A percentile compares a stretch with the other conserved stretches of the same genome.
These are phyloP conservation scores for Halteria grandinella DNA, from an alignment of 73 alveolate species.

Conservation along the genomic window DNA sequence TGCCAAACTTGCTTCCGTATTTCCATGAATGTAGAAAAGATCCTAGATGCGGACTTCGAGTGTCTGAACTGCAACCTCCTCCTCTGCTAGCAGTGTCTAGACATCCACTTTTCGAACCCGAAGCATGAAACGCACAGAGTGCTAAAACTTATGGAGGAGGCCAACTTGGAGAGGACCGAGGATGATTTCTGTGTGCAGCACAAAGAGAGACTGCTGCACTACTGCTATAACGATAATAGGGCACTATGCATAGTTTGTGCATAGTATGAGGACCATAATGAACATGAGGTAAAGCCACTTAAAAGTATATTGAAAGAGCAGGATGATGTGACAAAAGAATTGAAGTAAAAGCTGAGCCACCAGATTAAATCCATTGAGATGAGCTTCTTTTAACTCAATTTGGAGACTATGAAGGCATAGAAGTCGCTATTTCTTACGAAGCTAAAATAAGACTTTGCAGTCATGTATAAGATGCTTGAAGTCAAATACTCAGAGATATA, in stretches of 20 bases:
- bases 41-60: slow-evolving; percentile 59
- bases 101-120: slow-evolving; percentile 54
- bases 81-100: slow-evolving; percentile 66
- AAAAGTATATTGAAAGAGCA: not conserved
- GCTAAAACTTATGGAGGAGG: slow-evolving; percentile 16
- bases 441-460: slow-evolving; percentile 34
- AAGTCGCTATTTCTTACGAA: slow-evolving; percentile 9
- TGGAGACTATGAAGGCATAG: slow-evolving; percentile 3
- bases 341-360: not conserved
- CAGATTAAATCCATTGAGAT: not conserved
- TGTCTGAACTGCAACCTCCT: slow-evolving; percentile 69
- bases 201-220: slow-evolving; percentile 13
- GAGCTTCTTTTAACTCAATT: slow-evolving; percentile 8
- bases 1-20: slow-evolving; percentile 39
- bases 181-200: slow-evolving; percentile 32
- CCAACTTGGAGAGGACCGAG: slow-evolving; percentile 5
- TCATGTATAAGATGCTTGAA: slow-evolving; percentile 23
- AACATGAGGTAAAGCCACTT: slow-evolving; percentile 2
- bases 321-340: not conserved
- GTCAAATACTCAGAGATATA: slow-evolving; percentile 44
- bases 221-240: slow-evolving; percentile 27
- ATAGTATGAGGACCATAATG: slow-evolving; percentile 45
- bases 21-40: not conserved
- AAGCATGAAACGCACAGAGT: slow-evolving; percentile 67
- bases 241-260: slow-evolving; percentile 50